Evolutionary conservation across 1,284 basidiomycete species (phyloP).

Genomic region (Rhodotorula sp.): DNA sequence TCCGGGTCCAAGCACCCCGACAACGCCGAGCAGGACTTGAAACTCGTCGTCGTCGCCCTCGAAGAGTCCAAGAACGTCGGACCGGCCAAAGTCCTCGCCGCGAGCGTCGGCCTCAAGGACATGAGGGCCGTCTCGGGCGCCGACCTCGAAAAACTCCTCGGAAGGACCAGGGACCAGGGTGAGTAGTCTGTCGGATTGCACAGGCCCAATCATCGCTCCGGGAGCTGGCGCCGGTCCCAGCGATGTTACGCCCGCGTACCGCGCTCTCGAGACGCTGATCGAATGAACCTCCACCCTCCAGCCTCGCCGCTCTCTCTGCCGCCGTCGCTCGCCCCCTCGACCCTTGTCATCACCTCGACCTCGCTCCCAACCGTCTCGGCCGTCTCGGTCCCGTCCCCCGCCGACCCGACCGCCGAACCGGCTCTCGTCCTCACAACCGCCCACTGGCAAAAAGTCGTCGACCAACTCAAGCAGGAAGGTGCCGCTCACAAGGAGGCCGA

Average conservation of each 20-base stretch:
- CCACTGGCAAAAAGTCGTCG: constrained; percentile 71
- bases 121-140: constrained; percentile 45
- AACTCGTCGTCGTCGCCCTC: constrained; percentile 44
- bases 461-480: constrained; percentile 64
- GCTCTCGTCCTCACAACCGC: constrained; percentile 73
- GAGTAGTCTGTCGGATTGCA: neutral
- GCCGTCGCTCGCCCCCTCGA: constrained; percentile 37
- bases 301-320: constrained; percentile 44
- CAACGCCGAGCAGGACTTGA: constrained; percentile 32
- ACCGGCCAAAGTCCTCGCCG: constrained; percentile 44
- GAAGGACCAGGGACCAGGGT: constrained; percentile 41
- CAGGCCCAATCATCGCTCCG: too few species aligned
- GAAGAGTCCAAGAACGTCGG: constrained; percentile 44
- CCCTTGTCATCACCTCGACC: constrained; percentile 69
- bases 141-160: constrained; percentile 43
- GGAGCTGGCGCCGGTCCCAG: too few species aligned
- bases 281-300: constrained; percentile 8
- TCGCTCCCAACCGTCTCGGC: constrained; percentile 64
- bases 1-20: constrained; percentile 39
- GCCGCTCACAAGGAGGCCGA: constrained; percentile 69
- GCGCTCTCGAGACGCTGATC: neutral
- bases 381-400: constrained; percentile 68
- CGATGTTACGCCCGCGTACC: neutral
- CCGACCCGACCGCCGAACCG: constrained; percentile 58
- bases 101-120: constrained; percentile 45